phyloP scores from a whole-genome alignment of 169 alveolate species.

The Plasmodium inui region DNA sequence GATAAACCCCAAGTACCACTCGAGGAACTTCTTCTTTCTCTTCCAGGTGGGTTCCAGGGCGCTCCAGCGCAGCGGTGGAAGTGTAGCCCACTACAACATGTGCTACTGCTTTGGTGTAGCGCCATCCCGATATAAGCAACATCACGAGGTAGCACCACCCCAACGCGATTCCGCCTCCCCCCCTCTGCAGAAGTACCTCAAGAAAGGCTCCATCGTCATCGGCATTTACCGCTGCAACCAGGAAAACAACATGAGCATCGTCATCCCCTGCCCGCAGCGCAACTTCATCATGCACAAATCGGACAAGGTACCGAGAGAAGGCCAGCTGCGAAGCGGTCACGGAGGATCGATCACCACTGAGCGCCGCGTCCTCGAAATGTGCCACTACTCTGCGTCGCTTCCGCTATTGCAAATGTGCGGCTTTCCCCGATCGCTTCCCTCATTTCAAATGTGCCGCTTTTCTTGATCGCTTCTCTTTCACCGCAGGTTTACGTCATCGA shows the following conservation, averaged over 20 bases:
- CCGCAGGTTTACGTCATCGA: constrained; percentile 27
- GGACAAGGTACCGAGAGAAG: constrained; percentile 44
- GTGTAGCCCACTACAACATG: not conserved
- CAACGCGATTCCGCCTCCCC: not conserved
- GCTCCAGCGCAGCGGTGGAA: not conserved
- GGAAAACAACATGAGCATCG: constrained; percentile 70
- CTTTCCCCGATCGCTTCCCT: not conserved
- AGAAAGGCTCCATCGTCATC: constrained; percentile 49
- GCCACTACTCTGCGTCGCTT: not conserved
- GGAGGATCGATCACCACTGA: not conserved
- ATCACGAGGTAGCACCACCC: not conserved
- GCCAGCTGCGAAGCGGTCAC: not conserved
- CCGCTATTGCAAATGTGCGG: not conserved
- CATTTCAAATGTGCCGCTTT: not conserved
- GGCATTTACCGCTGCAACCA: constrained; percentile 63
- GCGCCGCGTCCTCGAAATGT: not conserved
- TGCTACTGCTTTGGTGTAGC: not conserved
- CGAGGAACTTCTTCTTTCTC: constrained; percentile 24
- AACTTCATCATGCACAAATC: constrained; percentile 55
- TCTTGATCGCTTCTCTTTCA: not conserved
- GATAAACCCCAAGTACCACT: constrained; percentile 49
- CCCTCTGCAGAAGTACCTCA: constrained; percentile 43
- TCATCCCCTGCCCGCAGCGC: constrained; percentile 75
- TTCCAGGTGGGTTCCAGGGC: constrained; percentile 19
- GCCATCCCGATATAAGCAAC: too few species aligned